Conservation (phyloP, 495 filamentous ascomycete genomes). For the Bacidia rubella region DNA sequence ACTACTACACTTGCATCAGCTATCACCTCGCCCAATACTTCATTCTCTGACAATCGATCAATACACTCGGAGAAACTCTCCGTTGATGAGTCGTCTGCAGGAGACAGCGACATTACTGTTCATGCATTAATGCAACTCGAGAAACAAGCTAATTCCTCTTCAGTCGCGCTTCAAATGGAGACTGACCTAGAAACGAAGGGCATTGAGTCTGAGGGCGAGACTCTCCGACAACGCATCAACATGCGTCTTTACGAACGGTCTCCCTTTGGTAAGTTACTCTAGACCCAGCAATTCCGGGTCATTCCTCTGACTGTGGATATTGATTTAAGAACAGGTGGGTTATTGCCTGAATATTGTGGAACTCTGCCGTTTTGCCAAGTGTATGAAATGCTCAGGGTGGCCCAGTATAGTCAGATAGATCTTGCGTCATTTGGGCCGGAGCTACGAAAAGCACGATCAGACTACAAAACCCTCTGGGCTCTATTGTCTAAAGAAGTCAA, state of each 20-base stretch:
- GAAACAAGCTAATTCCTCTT: neutral
- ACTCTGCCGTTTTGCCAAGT: constrained; percentile 27
- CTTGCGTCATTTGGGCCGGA: constrained; percentile 22
- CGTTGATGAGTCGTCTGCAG: constrained; percentile 5
- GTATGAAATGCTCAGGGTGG: constrained; percentile 33
- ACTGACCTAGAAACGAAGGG: too few relatives aligned
- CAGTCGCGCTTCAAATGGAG: too few relatives aligned
- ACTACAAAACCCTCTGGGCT: constrained; percentile 28
- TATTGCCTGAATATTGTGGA: neutral
- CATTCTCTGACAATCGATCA: constrained; percentile 10
- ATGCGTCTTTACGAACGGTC: neutral
- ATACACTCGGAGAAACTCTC: constrained; percentile 9
- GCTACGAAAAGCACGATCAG: constrained; percentile 19
- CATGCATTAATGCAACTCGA: neutral
- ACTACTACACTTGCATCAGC: constrained; percentile 6
- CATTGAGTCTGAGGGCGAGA: too few relatives aligned
- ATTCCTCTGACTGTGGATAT: too few relatives aligned
- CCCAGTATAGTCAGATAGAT: constrained; percentile 25
- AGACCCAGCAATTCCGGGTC: too few relatives aligned
- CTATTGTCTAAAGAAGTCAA: constrained; percentile 24
- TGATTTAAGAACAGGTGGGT: too few relatives aligned
- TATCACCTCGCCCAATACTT: constrained; percentile 15
- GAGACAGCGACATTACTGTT: constrained; percentile 4
- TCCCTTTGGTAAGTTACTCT: neutral
- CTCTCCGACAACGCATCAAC: neutral